Base-by-base conservation (phyloP, 805 yeast species). In the Starmerella kuoi region DNA sequence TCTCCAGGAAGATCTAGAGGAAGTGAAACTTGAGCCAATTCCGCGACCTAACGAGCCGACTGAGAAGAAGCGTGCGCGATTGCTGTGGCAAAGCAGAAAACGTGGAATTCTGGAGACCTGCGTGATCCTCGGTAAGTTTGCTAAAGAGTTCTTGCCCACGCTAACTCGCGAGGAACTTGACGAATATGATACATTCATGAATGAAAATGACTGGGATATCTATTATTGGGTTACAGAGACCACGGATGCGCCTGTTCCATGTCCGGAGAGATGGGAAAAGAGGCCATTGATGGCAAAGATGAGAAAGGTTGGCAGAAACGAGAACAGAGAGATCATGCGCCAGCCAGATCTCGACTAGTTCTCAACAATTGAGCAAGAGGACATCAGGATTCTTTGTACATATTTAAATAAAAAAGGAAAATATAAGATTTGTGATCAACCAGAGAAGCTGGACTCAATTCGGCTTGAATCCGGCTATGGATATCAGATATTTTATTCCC, bases 121-220 rank as follows among this genome's bases (percentile, higher is more conserved):
- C 59, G 65, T 91, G 53, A 65, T 91, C 34, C 69, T 91, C 45
- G 77, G 91, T 17, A 71, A 86, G 45, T 91, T 87, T 61, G 94
- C 97, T 22, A 76, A 85, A 55, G 73, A 72, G 56, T 73, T 82
- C 56, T 65, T 91, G 49, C 61, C 69, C 30, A 56, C 58, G 0
- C 71, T 91, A 67, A 66, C 70, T 11, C 61, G 65, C 46, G 78
- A 69, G 41, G 80, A 85, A 62, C 66, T 91, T 41, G 79, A 76
- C 36, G 97, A 91, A 61, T 91, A 84, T 61, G 96, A 88, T 57
- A 35, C 50, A 42, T 46, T 91, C 44, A 69, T 91, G 57, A 94
- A 91, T 61, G 94, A 88, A 62, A 74, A 88, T n/a, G 98, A 91
- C 62, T 91, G 98, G 98, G 98, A 91, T 61, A 87, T 91, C 47